A percentile compares a stretch with the other conserved stretches of the same genome.
These are phyloP conservation scores for Leersia perrieri DNA, from an alignment of 176 grass and related monocot species.

Conservation along the genomic window DNA sequence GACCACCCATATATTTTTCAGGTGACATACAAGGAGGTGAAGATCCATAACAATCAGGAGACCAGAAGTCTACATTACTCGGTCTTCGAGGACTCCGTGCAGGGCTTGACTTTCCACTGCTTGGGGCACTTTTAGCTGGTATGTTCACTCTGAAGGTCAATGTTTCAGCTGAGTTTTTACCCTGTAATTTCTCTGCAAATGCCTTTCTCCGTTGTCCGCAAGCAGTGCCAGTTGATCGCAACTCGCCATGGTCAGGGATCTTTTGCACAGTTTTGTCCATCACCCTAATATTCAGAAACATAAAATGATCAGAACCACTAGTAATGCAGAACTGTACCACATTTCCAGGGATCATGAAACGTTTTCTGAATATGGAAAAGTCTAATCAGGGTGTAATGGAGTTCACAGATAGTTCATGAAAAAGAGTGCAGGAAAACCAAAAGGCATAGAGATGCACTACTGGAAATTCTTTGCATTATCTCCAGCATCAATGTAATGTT, in stretches of 20 bases:
- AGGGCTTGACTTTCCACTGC: slow-evolving; percentile 77
- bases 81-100: slow-evolving; percentile 54
- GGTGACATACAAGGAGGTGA: slow-evolving; percentile 48
- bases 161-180: slow-evolving; percentile 44
- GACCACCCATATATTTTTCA: slow-evolving; percentile 45
- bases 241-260: slow-evolving; percentile 17
- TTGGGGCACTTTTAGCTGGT: slow-evolving; percentile 76
- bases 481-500: background rate
- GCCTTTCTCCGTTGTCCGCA: slow-evolving; percentile 46
- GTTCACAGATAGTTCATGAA: background rate
- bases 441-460: background rate
- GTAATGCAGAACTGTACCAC: background rate
- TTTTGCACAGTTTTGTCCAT: slow-evolving; percentile 30
- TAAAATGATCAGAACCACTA: slow-evolving; percentile 19
- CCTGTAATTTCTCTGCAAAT: slow-evolving; percentile 52
- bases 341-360: background rate
- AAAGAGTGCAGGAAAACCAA: background rate
- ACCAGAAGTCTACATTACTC: slow-evolving; percentile 55
- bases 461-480: background rate
- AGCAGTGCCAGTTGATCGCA: slow-evolving; percentile 30
- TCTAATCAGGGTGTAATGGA: background rate
- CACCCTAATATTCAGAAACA: slow-evolving; percentile 30
- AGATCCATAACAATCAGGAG: slow-evolving; percentile 39
- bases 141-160: slow-evolving; percentile 58
- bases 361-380: background rate